A percentile compares a stretch with the other conserved stretches of the same genome.
Conservation (phyloP, 257 asterid species). For the Nicotiana sylvestris region DNA sequence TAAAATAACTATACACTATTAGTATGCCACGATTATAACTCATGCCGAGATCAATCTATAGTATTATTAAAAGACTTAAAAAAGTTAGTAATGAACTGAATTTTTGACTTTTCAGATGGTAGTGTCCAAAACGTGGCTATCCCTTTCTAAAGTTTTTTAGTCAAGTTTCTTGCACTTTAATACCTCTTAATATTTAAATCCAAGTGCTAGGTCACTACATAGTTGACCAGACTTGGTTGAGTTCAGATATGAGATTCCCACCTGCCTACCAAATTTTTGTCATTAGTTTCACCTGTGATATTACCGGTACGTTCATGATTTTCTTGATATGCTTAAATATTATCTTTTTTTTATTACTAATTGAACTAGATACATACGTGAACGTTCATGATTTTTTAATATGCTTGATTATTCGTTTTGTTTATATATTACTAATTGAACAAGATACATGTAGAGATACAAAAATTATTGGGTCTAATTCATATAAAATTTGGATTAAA, state of each 20-base stretch:
- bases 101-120: not conserved
- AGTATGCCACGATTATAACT: not conserved
- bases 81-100: not conserved
- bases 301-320: not conserved
- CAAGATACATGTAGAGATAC: no score
- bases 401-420: no score
- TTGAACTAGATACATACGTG: no score
- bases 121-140: not conserved
- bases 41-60: not conserved
- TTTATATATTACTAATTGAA: no score
- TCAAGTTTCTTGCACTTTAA: slow-evolving; percentile 2
- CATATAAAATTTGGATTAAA: no score
- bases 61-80: not conserved
- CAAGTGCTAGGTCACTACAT: not conserved
- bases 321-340: not conserved
- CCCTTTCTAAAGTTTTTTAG: not conserved
- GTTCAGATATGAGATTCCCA: not conserved
- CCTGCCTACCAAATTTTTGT: not conserved
- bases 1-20: no score
- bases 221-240: not conserved
- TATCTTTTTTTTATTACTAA: no score
- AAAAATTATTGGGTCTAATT: no score
- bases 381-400: no score
- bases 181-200: not conserved
- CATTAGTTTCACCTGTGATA: not conserved